Base-by-base conservation (phyloP, 1,284 basidiomycete genomes). In the Marasmius oreades region DNA sequence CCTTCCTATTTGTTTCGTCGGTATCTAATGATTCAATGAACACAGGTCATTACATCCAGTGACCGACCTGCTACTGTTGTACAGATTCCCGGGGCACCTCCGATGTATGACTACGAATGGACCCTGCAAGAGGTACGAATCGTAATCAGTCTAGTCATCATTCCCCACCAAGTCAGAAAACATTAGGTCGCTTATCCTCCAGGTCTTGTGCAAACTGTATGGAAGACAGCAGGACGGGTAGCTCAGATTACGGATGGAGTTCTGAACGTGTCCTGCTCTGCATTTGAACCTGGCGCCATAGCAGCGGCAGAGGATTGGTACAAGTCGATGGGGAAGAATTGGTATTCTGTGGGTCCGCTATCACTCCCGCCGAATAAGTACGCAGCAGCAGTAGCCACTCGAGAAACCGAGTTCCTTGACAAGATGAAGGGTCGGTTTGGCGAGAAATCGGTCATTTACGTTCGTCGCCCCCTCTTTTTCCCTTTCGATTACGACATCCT, bases 81-180 rank as follows among this genome's bases (percentile, higher is more conserved):
- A 6, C 24, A 2, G 26, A 50, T 50, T n/a, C 47, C 47, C 16
- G 47, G 47, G 18, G 47, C 47, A 6, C 47, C 47, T 12, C 47
- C 47, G 28, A 50, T 50, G 47, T 50, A 31, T n/a, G 47, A 50
- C 7, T 33, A 50, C 28, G 47, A 50, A 26, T 50, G 47, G 47
- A 1, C 14, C 28, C 47, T 26, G 5, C 47, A 50, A 16, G 28
- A 33, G 24, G 46, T 48, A 22, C 23, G 20, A 23, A 24, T 23
- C 2, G 6, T 14, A 16, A 16, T 16, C 11, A 16, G 23, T 46
- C 18, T 46, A 20, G 42, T 44, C 7, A 22, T 44, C 7, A 7
- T 45, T 18, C 11, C 20, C 11, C 45, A 14, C n/a, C 18, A 5
- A 24, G 16, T 16, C 26, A 26, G 4, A 4, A 16, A 14, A n/a